These are phyloP conservation scores for Fusarium coffeatum DNA, from an alignment of 2,329 filamentous ascomycete genomes.

Conservation along the genomic window DNA sequence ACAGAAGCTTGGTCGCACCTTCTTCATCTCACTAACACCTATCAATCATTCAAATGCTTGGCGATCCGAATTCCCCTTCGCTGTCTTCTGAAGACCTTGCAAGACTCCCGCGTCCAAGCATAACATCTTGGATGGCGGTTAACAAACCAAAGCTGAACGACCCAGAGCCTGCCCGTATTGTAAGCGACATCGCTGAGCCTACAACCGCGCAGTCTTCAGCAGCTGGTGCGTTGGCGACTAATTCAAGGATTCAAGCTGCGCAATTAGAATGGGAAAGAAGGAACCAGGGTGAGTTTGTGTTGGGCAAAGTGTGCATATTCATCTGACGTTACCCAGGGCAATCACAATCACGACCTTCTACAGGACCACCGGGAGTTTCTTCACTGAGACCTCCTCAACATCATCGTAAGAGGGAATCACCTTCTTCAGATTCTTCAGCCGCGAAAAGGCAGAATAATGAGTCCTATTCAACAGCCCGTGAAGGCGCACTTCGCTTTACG, in stretches of 20 bases:
- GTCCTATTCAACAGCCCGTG: not conserved
- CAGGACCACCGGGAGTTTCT: slow-evolving; percentile 1
- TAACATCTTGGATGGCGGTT: slow-evolving; percentile 33
- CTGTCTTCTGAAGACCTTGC: slow-evolving; percentile 18
- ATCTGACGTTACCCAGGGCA: slow-evolving; percentile 25
- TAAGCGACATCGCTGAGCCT: slow-evolving; percentile 40
- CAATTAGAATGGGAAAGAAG: slow-evolving; percentile 49
- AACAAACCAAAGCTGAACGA: slow-evolving; percentile 12
- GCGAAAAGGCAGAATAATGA: slow-evolving; percentile 22
- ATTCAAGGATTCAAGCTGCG: slow-evolving; percentile 44
- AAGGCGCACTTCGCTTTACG: slow-evolving; percentile 34
- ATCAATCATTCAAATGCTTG: slow-evolving; percentile 14
- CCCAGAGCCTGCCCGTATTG: slow-evolving; percentile 34
- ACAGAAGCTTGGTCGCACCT: not conserved
- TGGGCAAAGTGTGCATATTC: not conserved
- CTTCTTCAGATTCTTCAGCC: slow-evolving; percentile 5
- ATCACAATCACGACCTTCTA: not conserved
- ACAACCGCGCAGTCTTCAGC: slow-evolving; percentile 7
- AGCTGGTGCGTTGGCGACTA: slow-evolving; percentile 15
- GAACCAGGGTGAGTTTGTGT: slow-evolving; percentile 12
- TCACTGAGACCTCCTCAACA: slow-evolving; percentile 2
- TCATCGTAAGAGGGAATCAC: slow-evolving; percentile 26
- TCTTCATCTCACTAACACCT: not conserved
- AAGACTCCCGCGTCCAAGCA: slow-evolving; percentile 34
- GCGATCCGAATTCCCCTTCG: not conserved